Base-by-base conservation (phyloP, 139 green algal genomes). In the Bryopsis sp. region DNA sequence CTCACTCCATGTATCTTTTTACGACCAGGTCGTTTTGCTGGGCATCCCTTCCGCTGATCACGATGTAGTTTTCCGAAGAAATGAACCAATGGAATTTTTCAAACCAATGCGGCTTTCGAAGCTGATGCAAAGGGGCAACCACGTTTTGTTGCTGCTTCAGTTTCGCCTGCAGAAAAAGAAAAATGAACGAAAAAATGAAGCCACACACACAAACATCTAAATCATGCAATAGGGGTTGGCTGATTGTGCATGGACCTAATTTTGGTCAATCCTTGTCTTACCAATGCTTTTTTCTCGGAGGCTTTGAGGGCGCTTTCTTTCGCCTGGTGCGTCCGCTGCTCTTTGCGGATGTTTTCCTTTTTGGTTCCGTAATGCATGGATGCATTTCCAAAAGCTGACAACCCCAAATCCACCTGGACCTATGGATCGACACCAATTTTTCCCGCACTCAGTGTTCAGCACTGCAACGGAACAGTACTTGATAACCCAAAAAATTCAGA, bases 51-150 rank as follows among this genome's bases (percentile, higher is more conserved):
- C 92, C 94, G 50, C 65, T 82, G 24, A 98, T 70, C 39, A 97
- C 88, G 60, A 98, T 79, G 74, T 89, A 97, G 80, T 96, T 96
- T 74, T 98, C 92, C 28, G 61, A 86, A 67, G 76, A 87, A 64
- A 98, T 81, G 72, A 97, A 98, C 93, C 93, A 99, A 74, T 93
- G 74, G 79, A 97, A 98, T 61, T 89, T 88, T 81, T 98, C 93
- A 72, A 96, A 99, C 92, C 92, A 98, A 70, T 82, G 78, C n/a
- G 84, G 64, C 82, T 97, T 96, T 58, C 93, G 88, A 67, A 87
- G 65, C 32, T 73, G 68, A 65, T 77, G 70, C 26, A 81, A 73
- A 43, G 8, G 11, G 48, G 8, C 22, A 8, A 8, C 19, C 8
- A 26, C 24, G 5, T 61, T 61, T 5, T n/a, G n/a, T n/a, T 15